Percentiles rank a stretch among this genome's conserved stretches.
Evolutionary conservation across 129 eudicot genomes (phyloP).

Genomic region (Helichrysum umbraculigerum): DNA sequence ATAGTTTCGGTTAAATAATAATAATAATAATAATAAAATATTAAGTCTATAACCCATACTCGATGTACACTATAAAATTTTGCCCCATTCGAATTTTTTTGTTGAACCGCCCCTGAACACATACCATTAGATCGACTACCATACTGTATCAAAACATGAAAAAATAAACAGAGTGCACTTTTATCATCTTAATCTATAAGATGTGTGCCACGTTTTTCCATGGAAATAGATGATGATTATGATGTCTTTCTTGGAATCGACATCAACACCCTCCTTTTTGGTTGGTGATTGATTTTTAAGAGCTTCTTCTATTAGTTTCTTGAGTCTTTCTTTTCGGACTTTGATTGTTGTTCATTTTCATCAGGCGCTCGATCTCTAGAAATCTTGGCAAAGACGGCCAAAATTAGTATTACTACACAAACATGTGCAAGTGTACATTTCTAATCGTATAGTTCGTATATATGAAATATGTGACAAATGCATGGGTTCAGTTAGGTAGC

Average conservation of each 20-base stretch:
- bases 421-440: constrained; percentile 8
- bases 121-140: too few relatives aligned
- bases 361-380: constrained; percentile 70
- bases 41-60: too few relatives aligned
- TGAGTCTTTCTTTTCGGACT: constrained; percentile 88
- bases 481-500: too few relatives aligned
- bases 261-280: constrained; percentile 25
- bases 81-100: too few relatives aligned
- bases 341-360: constrained; percentile 80
- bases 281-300: constrained; percentile 61
- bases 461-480: too few relatives aligned
- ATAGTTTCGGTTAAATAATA: too few relatives aligned
- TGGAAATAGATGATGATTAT: constrained; percentile 36
- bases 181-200: not conserved
- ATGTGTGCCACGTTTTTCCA: constrained; percentile 27
- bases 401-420: too few relatives aligned
- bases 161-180: not conserved
- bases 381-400: constrained; percentile 75
- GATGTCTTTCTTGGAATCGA: constrained; percentile 48
- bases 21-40: too few relatives aligned
- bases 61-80: too few relatives aligned
- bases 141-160: not conserved
- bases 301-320: constrained; percentile 44
- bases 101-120: too few relatives aligned
- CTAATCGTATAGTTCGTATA: too few relatives aligned